Base-by-base conservation (phyloP, 1,284 basidiomycete species). In the Coniferiporia sulphurascens region DNA sequence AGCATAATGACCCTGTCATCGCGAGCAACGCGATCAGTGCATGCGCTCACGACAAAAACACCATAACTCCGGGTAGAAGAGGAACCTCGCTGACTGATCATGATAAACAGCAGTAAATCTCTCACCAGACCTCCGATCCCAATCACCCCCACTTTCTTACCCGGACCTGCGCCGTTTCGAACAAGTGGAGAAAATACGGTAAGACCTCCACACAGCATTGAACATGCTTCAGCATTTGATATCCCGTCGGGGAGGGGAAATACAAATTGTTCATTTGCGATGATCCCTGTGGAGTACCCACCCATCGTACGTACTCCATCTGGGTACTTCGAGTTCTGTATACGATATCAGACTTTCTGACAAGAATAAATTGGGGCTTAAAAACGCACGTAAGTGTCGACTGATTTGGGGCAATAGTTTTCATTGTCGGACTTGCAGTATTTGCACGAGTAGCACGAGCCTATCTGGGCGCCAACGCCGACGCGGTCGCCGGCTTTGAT, bases 101-200 rank as follows among this genome's bases (percentile, higher is more conserved):
- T 27, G 5, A 27, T 27, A 27, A 27, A 27, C 27, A 27, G 5
- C 5, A 27, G 27, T 5, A 5, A 27, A 27, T 3, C 27, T 27
- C 27, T 27, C 17, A 53, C 46, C 32, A 62, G 72, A 38, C 84
- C 85, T 51, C 85, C 85, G 45, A 86, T 78, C 43, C 87, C 86
- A 65, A 86, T 74, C 55, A 90, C 74, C 36, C 84, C 87, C 60
- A 89, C 85, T 62, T 79, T 81, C 74, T 83, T 85, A 21, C 85
- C 86, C 3, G 83, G 78, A 0, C 83, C 85, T 56, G 78, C 76
- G 35, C 82, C 81, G 71, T 86, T 81, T 44, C 82, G 75, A 52
- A 80, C 76, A 4, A 90, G 73, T 1, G 87, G 86, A 0, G 84
- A 85, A 74, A 77, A 88, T 44, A 84, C 79, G 6, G 87, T 89